A percentile compares a stretch with the other conserved stretches of the same genome.
Conservation (phyloP, 2,329 filamentous ascomycete genomes). For the Phialophora chinensis region DNA sequence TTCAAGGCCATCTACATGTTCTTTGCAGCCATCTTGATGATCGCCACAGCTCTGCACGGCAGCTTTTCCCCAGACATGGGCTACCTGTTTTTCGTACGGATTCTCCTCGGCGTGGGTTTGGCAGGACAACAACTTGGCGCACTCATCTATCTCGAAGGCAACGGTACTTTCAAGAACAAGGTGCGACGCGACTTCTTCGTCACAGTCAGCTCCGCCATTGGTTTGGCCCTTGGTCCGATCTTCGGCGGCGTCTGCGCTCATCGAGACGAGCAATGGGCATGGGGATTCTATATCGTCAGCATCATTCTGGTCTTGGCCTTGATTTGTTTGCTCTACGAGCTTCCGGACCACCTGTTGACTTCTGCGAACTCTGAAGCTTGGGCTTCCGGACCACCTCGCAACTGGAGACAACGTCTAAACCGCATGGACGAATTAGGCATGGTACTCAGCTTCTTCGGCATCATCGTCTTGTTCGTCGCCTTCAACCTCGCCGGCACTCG, state of each 20-base stretch:
- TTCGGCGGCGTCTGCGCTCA: conserved; percentile 28
- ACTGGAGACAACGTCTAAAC: conserved; percentile 11
- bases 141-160: conserved; percentile 29
- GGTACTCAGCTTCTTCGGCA: conserved; percentile 27
- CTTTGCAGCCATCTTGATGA: conserved; percentile 23
- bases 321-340: conserved; percentile 21
- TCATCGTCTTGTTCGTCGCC: conserved; percentile 28
- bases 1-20: conserved; percentile 28
- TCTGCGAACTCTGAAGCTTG: conserved; percentile 14
- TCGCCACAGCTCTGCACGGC: conserved; percentile 24
- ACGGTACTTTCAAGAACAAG: conserved; percentile 29
- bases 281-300: conserved; percentile 28
- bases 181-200: conserved; percentile 32
- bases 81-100: conserved; percentile 25
- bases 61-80: conserved; percentile 25
- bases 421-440: conserved; percentile 24
- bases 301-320: conserved; percentile 17
- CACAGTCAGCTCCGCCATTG: conserved; percentile 25
- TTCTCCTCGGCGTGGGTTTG: conserved; percentile 27
- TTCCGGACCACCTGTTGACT: conserved; percentile 21
- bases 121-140: conserved; percentile 32
- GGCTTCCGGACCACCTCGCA: conserved; percentile 7
- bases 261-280: conserved; percentile 21
- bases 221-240: conserved; percentile 30
- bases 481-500: conserved; percentile 29